A percentile compares a stretch with the other conserved stretches of the same genome.
Conservation (phyloP, 2,329 filamentous ascomycete species). For the Colletotrichum orchidophilum region DNA sequence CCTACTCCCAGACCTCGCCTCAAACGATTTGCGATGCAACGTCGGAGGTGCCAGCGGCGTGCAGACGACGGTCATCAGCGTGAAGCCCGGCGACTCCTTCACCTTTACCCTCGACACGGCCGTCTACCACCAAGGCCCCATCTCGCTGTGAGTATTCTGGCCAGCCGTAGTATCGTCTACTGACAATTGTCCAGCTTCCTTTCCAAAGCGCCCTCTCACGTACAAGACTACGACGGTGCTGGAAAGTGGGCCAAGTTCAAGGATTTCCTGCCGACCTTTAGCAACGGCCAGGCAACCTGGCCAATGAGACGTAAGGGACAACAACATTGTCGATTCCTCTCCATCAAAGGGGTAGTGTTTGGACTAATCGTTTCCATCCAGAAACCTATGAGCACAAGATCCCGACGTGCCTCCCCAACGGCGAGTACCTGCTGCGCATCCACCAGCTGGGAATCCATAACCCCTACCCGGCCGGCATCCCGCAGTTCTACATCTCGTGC, state of each 20-base stretch:
- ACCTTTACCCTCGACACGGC: constrained; percentile 49
- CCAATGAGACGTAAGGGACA: constrained; percentile 41
- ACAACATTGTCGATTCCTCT: background rate
- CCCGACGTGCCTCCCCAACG: constrained; percentile 60
- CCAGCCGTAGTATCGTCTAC: background rate
- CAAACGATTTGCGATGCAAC: constrained; percentile 50
- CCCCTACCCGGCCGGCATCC: constrained; percentile 54
- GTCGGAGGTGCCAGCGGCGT: constrained; percentile 44
- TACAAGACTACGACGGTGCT: constrained; percentile 47
- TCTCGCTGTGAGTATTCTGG: constrained; percentile 43
- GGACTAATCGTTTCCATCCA: constrained; percentile 14
- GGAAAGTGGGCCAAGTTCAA: constrained; percentile 52
- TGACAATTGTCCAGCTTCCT: constrained; percentile 43
- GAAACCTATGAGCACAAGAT: constrained; percentile 50
- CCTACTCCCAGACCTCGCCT: constrained; percentile 42
- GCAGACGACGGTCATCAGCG: constrained; percentile 42
- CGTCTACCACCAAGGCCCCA: constrained; percentile 51
- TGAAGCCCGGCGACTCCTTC: constrained; percentile 46
- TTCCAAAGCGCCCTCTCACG: constrained; percentile 47
- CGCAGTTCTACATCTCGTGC: constrained; percentile 58
- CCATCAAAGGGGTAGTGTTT: background rate
- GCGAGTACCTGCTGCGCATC: constrained; percentile 67
- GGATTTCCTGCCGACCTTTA: constrained; percentile 48
- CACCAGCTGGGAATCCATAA: constrained; percentile 71
- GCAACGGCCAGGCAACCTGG: constrained; percentile 42